Conservation (phyloP, 352 stramenopile species). For the Pythium grandisporangium region DNA sequence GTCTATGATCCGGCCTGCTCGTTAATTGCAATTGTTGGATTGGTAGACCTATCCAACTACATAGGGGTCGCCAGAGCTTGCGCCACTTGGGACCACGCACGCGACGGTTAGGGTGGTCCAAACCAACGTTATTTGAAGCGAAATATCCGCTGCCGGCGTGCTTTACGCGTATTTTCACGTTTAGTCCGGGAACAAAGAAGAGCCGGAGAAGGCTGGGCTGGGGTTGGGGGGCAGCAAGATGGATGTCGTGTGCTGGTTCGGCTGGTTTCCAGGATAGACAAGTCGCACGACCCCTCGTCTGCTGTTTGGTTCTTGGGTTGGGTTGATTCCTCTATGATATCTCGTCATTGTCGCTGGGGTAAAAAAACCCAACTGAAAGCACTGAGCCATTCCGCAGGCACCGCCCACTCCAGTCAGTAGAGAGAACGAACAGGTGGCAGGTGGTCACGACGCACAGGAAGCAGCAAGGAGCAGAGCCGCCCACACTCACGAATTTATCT, state of each 20-base stretch:
- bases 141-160: background rate
- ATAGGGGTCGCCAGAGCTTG: constrained; percentile 13
- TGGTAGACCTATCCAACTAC: too few relatives aligned
- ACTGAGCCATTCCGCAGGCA: background rate
- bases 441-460: too few relatives aligned
- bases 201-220: constrained; percentile 8
- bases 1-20: too few relatives aligned
- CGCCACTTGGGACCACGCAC: constrained; percentile 9
- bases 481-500: background rate
- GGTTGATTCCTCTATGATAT: background rate
- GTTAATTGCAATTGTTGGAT: too few relatives aligned
- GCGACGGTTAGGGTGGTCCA: constrained; percentile 9
- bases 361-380: background rate
- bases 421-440: background rate
- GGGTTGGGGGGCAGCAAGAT: constrained; percentile 4
- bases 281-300: background rate
- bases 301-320: background rate
- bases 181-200: constrained; percentile 1
- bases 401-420: background rate
- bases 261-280: constrained; percentile 3
- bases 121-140: background rate
- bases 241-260: constrained; percentile 2
- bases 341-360: too few relatives aligned
- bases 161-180: constrained; percentile 1
- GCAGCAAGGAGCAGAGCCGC: too few relatives aligned